Conservation (phyloP, 768 basidiomycete genomes). For the Tephrocybe sp. region DNA sequence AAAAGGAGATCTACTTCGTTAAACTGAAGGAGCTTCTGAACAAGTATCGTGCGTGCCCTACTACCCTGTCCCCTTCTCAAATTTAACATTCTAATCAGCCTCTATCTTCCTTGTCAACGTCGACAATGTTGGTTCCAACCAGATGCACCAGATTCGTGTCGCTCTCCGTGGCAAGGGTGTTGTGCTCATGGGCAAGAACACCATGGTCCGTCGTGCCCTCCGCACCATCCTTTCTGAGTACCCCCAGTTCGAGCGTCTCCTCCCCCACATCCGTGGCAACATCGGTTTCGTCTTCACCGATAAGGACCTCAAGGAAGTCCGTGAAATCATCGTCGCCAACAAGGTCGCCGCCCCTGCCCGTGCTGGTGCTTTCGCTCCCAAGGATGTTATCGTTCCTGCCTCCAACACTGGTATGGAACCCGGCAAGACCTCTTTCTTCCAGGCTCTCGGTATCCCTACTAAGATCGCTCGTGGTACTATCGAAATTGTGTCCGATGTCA, state of each 20-base stretch:
- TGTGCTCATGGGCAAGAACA: constrained; percentile 99
- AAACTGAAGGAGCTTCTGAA: constrained; percentile 93
- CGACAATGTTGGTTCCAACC: constrained; percentile 99
- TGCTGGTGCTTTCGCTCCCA: constrained; percentile 94
- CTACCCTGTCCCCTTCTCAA: not conserved
- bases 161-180: constrained; percentile 95
- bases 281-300: constrained; percentile 99
- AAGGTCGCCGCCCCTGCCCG: constrained; percentile 98
- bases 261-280: constrained; percentile 95
- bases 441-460: constrained; percentile 98
- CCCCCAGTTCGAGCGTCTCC: constrained; percentile 95
- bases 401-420: constrained; percentile 99
- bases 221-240: constrained; percentile 86
- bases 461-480: constrained; percentile 99
- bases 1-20: constrained; percentile 88
- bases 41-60: constrained; percentile 72
- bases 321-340: constrained; percentile 92
- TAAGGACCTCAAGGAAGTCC: constrained; percentile 90
- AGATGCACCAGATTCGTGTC: constrained; percentile 97
- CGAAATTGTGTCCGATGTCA: constrained; percentile 97
- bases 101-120: constrained; percentile 99
- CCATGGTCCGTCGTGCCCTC: constrained; percentile 98
- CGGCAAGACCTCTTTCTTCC: constrained; percentile 99
- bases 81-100: constrained; percentile 48
- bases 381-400: constrained; percentile 88